A percentile compares a stretch with the other conserved stretches of the same genome.
Evolutionary conservation across 331 rosid species (phyloP).

Genomic region (Phaseolus coccineus): DNA sequence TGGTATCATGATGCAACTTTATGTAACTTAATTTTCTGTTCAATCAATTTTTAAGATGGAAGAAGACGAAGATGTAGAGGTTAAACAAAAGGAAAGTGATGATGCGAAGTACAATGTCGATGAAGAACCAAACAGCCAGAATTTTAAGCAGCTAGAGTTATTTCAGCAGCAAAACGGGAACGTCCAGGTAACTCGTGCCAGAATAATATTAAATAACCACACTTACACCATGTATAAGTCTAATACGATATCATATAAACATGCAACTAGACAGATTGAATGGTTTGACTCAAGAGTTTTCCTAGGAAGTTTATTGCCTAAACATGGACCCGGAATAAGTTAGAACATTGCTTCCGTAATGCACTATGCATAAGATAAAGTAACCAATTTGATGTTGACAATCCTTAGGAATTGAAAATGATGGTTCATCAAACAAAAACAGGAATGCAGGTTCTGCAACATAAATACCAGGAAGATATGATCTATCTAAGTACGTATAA

Average conservation of each 20-base stretch:
- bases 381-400: slow-evolving; percentile 45
- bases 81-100: slow-evolving; percentile 41
- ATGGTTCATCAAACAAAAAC: slow-evolving; percentile 70
- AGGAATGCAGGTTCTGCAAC: slow-evolving; percentile 70
- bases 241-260: background rate
- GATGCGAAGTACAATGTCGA: slow-evolving; percentile 37
- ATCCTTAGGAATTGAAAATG: slow-evolving; percentile 75
- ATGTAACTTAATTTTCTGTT: background rate
- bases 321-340: slow-evolving; percentile 4
- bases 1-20: slow-evolving; percentile 10
- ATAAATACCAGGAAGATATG: slow-evolving; percentile 70
- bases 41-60: slow-evolving; percentile 56
- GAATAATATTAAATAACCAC: slow-evolving; percentile 13
- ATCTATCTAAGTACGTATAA: slow-evolving; percentile 57
- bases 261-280: background rate
- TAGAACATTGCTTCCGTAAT: slow-evolving; percentile 54
- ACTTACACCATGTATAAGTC: slow-evolving; percentile 10
- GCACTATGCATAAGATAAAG: slow-evolving; percentile 37
- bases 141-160: slow-evolving; percentile 56
- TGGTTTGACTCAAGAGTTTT: background rate
- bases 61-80: slow-evolving; percentile 48
- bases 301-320: background rate
- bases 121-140: slow-evolving; percentile 41
- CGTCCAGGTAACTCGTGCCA: slow-evolving; percentile 62
- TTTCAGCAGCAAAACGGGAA: slow-evolving; percentile 60